A percentile compares a stretch with the other conserved stretches of the same genome.
phyloP scores from a whole-genome alignment of 169 alveolate species.

The Hepatocystis sp. region DNA sequence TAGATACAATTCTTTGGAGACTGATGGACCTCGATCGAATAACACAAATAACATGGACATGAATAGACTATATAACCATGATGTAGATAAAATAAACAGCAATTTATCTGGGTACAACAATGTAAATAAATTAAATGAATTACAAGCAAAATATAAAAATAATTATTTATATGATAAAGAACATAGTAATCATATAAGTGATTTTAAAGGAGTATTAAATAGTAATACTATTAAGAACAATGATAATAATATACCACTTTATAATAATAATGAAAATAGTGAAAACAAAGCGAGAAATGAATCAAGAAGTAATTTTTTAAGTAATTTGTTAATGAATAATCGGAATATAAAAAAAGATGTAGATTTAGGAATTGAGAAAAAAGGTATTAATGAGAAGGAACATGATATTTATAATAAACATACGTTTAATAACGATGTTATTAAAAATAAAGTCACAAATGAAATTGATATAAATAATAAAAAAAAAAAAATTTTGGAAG shows the following conservation, averaged over 20 bases:
- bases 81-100: conserved; percentile 31
- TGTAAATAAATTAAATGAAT: conserved; percentile 29
- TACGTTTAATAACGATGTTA: conserved; percentile 30
- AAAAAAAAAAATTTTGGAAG: conserved; percentile 17
- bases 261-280: conserved; percentile 14
- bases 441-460: conserved; percentile 10
- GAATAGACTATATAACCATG: conserved; percentile 40
- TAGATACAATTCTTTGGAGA: conserved; percentile 28
- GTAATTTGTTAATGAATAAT: conserved; percentile 12
- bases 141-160: conserved; percentile 62
- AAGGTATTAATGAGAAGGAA: conserved; percentile 32
- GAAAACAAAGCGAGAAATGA: not conserved
- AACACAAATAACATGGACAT: conserved; percentile 41
- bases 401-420: not conserved
- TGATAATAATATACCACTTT: conserved; percentile 1
- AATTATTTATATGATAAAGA: conserved; percentile 47
- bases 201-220: conserved; percentile 2
- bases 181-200: conserved; percentile 14
- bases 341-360: conserved; percentile 16
- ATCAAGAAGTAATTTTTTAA: conserved; percentile 33
- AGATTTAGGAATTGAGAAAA: conserved; percentile 11
- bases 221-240: conserved; percentile 16
- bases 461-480: conserved; percentile 14
- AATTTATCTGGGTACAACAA: conserved; percentile 48
- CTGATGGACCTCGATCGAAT: conserved; percentile 18